phyloP scores from a whole-genome alignment of 1,284 basidiomycete species.

The Anthracocystis walkeri region DNA sequence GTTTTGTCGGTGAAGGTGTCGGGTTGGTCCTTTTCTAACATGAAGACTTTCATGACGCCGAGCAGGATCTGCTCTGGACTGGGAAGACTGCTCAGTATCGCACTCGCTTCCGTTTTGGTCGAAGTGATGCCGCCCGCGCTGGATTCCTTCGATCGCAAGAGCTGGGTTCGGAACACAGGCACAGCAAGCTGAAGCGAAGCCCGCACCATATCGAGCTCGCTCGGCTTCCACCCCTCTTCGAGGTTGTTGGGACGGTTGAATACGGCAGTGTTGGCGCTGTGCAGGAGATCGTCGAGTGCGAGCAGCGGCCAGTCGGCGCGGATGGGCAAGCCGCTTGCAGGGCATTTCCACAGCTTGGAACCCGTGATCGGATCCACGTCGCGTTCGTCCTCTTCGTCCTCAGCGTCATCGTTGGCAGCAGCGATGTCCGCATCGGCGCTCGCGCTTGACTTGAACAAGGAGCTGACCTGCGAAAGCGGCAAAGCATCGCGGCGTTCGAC shows the following conservation, averaged over 20 bases:
- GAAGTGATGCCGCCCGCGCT: too few relatives aligned
- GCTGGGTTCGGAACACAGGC: constrained; percentile 58
- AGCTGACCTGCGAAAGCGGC: constrained; percentile 24
- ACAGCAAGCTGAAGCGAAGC: constrained; percentile 76
- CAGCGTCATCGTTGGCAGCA: constrained; percentile 65
- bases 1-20: constrained; percentile 33
- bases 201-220: constrained; percentile 82
- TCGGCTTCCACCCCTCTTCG: constrained; percentile 81
- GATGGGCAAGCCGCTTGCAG: constrained; percentile 76
- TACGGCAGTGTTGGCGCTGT: constrained; percentile 58
- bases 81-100: constrained; percentile 30
- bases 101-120: constrained; percentile 6
- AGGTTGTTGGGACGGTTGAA: constrained; percentile 77
- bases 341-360: constrained; percentile 70
- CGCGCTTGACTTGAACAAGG: constrained; percentile 21
- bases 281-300: constrained; percentile 82
- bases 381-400: constrained; percentile 34
- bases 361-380: constrained; percentile 60
- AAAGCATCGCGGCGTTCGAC: constrained; percentile 9
- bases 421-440: background rate
- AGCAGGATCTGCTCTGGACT: constrained; percentile 71
- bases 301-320: constrained; percentile 79
- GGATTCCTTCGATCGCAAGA: background rate
- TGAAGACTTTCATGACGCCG: constrained; percentile 90
- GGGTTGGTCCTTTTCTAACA: constrained; percentile 75